A percentile compares a stretch with the other conserved stretches of the same genome.
These are phyloP conservation scores for Beauveria brongniartii DNA, from an alignment of 2,329 filamentous ascomycete species.

Conservation along the genomic window DNA sequence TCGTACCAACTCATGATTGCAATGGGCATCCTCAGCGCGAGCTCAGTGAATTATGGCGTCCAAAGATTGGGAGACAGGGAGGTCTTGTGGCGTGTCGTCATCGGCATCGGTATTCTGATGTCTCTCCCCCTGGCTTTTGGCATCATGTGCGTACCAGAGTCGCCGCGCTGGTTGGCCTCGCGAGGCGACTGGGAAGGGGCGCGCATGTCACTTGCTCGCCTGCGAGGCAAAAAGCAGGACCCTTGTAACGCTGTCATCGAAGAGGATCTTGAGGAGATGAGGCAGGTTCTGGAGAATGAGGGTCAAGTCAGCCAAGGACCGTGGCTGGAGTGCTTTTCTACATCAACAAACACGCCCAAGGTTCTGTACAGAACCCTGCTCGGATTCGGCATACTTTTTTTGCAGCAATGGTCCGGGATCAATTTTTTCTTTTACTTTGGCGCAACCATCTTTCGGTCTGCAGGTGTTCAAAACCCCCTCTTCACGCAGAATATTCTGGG, in stretches of 20 bases:
- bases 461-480: conserved; percentile 58
- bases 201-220: conserved; percentile 41
- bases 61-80: conserved; percentile 32
- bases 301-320: conserved; percentile 35
- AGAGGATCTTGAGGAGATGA: conserved; percentile 46
- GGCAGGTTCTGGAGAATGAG: conserved; percentile 37
- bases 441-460: conserved; percentile 58
- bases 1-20: conserved; percentile 72
- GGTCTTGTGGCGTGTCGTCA: conserved; percentile 54
- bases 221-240: conserved; percentile 43
- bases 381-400: conserved; percentile 54
- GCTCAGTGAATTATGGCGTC: conserved; percentile 46
- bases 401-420: conserved; percentile 59
- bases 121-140: conserved; percentile 44
- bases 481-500: conserved; percentile 60
- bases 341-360: conserved; percentile 42
- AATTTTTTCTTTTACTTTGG: conserved; percentile 60
- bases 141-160: conserved; percentile 46
- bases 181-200: conserved; percentile 39
- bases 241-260: conserved; percentile 37
- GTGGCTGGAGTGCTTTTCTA: conserved; percentile 55
- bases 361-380: conserved; percentile 57
- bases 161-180: conserved; percentile 47
- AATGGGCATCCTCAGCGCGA: conserved; percentile 54
- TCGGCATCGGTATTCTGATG: conserved; percentile 46